phyloP scores from a whole-genome alignment of 2,329 filamentous ascomycete species.

The Verticillium zaregamsianum region DNA sequence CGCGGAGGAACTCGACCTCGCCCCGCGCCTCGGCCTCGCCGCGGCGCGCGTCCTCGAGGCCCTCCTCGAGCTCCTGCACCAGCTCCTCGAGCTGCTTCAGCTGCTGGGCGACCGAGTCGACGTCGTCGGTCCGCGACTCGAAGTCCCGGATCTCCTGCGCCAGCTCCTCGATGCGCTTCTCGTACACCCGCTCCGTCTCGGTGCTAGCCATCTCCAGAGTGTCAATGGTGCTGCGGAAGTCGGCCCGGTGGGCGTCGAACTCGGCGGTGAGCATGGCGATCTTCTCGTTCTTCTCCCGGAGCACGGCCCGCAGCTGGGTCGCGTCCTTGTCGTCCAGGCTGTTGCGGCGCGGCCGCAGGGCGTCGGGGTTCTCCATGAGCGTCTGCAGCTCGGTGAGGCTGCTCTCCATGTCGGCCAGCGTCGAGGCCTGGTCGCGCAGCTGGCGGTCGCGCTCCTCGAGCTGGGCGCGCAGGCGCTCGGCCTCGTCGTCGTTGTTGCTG shows the following conservation, averaged over 20 bases:
- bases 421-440: conserved; percentile 80
- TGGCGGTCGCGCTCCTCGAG: conserved; percentile 82
- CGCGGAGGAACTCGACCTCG: conserved; percentile 91
- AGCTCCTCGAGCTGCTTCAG: conserved; percentile 94
- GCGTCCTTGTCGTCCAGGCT: conserved; percentile 67
- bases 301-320: conserved; percentile 70
- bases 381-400: conserved; percentile 73
- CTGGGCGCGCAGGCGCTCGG: conserved; percentile 67
- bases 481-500: conserved; percentile 61
- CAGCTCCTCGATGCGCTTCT: conserved; percentile 83
- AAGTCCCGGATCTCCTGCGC: conserved; percentile 79
- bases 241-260: conserved; percentile 90
- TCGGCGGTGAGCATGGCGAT: conserved; percentile 89
- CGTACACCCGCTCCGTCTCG: conserved; percentile 94
- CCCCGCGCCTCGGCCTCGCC: conserved; percentile 94
- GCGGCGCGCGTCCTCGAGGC: conserved; percentile 86
- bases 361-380: conserved; percentile 59
- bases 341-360: conserved; percentile 34
- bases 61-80: conserved; percentile 94
- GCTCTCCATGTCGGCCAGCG: conserved; percentile 83
- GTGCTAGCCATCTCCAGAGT: conserved; percentile 92
- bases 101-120: conserved; percentile 85
- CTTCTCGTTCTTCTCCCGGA: conserved; percentile 95
- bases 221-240: conserved; percentile 96
- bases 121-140: conserved; percentile 79